Evolutionary conservation across 2,329 filamentous ascomycete species (phyloP), one percentile per base, ranked within the genome.

Genomic region (Paraphoma chrysanthemicola): DNA sequence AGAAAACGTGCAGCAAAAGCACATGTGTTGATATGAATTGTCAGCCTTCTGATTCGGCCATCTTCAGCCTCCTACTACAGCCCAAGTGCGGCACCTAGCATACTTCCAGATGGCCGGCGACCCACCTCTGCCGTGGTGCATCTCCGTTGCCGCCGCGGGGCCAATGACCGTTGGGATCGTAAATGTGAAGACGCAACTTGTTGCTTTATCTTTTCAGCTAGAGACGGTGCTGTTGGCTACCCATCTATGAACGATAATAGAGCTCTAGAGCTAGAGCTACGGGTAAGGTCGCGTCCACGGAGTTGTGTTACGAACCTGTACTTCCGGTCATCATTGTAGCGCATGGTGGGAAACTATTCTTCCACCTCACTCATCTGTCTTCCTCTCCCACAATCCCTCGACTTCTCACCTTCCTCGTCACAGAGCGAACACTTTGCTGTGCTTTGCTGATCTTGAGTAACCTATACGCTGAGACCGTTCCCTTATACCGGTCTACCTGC

Each of bases 1-100:
- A 72, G 68, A 62, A 57, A 44, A 23, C 23, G 23, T 41, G 48
- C 43, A 29, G 23, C 17, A 23, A 30, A 50, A 50, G 45, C 23
- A 56, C 44, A 31, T 51, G 47, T 54, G 48, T 12, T 54, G 11
- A 62, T 59, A 45, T 54, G 43, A 62, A 66, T 58, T 62, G 62
- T 59, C 63, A 62, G 36, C 14, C n/a, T 14, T 42, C 12, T 57
- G 46, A 65, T 63, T 67, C 44, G 60, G 39, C 56, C 16, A n/a
- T 6, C 11, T 47, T 30, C 18, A 54, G 54, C 57, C 57, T 54
- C 57, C 58, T 52, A 58, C 60, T 49, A 56, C 45, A 53, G 38
- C 33, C 18, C 44, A 8, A 17, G 4, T 44, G 53, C 45, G 51
- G 38, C 33, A 18, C 30, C 6, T n/a, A 17, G 39, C 16, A n/a